Percentiles rank a stretch among this genome's conserved stretches.
Conservation (phyloP, 805 yeast genomes). For the Ogataea glucozyma region DNA sequence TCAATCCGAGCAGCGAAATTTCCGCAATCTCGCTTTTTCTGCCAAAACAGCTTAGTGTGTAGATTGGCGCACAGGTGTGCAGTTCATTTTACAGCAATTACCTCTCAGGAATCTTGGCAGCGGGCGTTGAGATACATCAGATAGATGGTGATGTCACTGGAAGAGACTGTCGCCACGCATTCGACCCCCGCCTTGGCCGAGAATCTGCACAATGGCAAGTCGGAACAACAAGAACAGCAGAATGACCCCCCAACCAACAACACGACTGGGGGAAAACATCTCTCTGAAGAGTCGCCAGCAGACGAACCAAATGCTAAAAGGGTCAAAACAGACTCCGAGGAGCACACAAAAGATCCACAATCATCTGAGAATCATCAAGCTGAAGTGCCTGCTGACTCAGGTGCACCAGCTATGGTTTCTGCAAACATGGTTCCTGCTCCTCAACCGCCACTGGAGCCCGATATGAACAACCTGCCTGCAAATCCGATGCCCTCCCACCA, state of each 20-base stretch:
- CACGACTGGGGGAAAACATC: no score
- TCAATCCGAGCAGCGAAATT: slow-evolving; percentile 14
- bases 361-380: neutral
- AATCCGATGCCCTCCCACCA: slow-evolving; percentile 82
- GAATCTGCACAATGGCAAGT: slow-evolving; percentile 14
- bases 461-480: slow-evolving; percentile 64
- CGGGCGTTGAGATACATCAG: slow-evolving; percentile 3
- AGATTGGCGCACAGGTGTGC: slow-evolving; percentile 5
- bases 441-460: slow-evolving; percentile 72
- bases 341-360: neutral
- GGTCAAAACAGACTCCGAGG: slow-evolving; percentile 10
- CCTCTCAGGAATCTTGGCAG: slow-evolving; percentile 6
- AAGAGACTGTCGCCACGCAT: slow-evolving; percentile 25
- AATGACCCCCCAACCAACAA: no score
- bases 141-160: slow-evolving; percentile 32
- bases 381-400: slow-evolving; percentile 16
- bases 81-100: no score
- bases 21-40: slow-evolving; percentile 17
- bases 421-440: slow-evolving; percentile 62
- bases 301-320: slow-evolving; percentile 15
- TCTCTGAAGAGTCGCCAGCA: slow-evolving; percentile 12
- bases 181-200: slow-evolving; percentile 17
- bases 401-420: slow-evolving; percentile 28
- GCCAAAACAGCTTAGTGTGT: slow-evolving; percentile 18
- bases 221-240: slow-evolving; percentile 12